Percentiles rank a stretch among this genome's conserved stretches.
phyloP scores from a whole-genome alignment of 1,139 yeast species.

The Blastobotrys serpentis region DNA sequence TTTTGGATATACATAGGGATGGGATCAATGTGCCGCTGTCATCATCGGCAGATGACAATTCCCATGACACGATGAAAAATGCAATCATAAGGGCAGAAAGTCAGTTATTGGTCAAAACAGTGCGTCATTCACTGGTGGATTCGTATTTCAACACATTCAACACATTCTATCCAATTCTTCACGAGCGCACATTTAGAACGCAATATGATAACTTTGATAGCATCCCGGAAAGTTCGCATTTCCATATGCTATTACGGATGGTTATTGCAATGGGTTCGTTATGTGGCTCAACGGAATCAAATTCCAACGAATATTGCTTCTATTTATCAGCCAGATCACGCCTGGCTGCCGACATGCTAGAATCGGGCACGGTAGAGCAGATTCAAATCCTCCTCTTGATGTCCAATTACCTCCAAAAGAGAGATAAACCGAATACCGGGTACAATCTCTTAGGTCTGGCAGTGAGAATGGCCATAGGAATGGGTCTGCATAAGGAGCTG shows the following conservation, averaged over 20 bases:
- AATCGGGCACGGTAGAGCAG: slow-evolving; percentile 51
- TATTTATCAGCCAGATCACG: slow-evolving; percentile 20
- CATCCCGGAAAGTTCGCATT: slow-evolving; percentile 15
- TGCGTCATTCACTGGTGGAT: slow-evolving; percentile 13
- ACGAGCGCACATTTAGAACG: slow-evolving; percentile 13
- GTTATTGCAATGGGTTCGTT: slow-evolving; percentile 21
- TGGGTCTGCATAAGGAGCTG: slow-evolving; percentile 56
- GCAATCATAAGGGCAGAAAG: slow-evolving; percentile 11
- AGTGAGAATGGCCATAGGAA: slow-evolving; percentile 58
- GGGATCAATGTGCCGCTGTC: slow-evolving; percentile 9
- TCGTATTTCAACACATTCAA: slow-evolving; percentile 14
- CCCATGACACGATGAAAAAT: slow-evolving; percentile 1
- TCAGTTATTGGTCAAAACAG: slow-evolving; percentile 1
- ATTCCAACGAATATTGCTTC: slow-evolving; percentile 19
- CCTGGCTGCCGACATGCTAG: slow-evolving; percentile 29
- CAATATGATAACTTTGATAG: slow-evolving; percentile 11
- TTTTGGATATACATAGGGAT: slow-evolving; percentile 11
- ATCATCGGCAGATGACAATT: neutral
- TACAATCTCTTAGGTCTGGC: slow-evolving; percentile 60
- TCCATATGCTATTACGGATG: slow-evolving; percentile 22
- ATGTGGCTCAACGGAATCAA: slow-evolving; percentile 14
- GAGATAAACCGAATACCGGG: slow-evolving; percentile 60
- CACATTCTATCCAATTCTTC: slow-evolving; percentile 14
- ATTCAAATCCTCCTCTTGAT: slow-evolving; percentile 50
- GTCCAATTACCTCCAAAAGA: slow-evolving; percentile 54